Evolutionary conservation across 352 stramenopile species (phyloP).

Genomic region (Thalassiosira ordinaria): DNA sequence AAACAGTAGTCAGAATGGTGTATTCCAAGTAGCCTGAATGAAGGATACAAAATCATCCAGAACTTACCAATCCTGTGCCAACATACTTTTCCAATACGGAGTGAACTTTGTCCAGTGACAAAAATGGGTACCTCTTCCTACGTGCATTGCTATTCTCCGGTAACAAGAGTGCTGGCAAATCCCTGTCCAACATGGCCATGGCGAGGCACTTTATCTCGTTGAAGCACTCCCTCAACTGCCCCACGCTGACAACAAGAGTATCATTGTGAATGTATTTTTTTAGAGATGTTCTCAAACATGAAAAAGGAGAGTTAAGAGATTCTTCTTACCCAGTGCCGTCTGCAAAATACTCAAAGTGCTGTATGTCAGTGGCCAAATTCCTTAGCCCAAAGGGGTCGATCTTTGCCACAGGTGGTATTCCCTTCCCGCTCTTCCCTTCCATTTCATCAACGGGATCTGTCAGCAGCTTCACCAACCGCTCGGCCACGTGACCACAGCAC

Average conservation of each 20-base stretch:
- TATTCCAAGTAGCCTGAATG: no score
- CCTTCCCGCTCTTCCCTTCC: constrained; percentile 42
- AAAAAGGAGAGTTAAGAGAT: no score
- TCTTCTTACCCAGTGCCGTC: constrained; percentile 76
- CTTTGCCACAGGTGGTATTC: constrained; percentile 74
- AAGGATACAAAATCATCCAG: neutral
- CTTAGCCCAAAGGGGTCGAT: constrained; percentile 85
- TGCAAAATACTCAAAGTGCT: constrained; percentile 81
- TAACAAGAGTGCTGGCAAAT: constrained; percentile 74
- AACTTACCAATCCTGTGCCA: constrained; percentile 68
- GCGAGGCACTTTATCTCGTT: constrained; percentile 82
- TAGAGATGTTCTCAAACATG: no score
- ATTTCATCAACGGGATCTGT: constrained; percentile 62
- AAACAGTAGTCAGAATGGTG: neutral
- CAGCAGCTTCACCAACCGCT: constrained; percentile 80
- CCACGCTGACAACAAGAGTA: no score
- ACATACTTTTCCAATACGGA: constrained; percentile 85
- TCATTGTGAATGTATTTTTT: no score
- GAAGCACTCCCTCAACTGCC: constrained; percentile 84
- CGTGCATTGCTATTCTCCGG: constrained; percentile 70
- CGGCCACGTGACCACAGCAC: constrained; percentile 82
- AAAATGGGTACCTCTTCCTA: constrained; percentile 82
- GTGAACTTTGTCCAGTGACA: constrained; percentile 82
- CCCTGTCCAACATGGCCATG: constrained; percentile 76
- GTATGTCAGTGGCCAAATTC: constrained; percentile 80